phyloP scores from a whole-genome alignment of 768 basidiomycete species.

The Coprinellus aureogranulatus region DNA sequence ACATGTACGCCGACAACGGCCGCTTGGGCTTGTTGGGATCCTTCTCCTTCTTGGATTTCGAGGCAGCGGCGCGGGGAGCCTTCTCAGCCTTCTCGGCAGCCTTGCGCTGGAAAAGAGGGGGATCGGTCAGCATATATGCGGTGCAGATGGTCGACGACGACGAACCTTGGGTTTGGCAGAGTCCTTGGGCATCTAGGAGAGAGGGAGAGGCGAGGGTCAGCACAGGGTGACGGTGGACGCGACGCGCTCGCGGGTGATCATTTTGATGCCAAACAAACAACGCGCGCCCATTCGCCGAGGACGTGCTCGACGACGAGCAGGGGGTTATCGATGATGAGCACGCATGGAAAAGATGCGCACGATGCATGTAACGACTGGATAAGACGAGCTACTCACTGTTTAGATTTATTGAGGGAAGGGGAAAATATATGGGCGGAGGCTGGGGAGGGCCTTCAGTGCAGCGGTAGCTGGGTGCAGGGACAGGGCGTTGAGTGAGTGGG shows the following conservation, averaged over 20 bases:
- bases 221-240: neutral
- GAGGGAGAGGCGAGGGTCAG: neutral
- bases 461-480: neutral
- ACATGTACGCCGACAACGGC: slow-evolving; percentile 96
- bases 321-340: slow-evolving; percentile 5
- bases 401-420: neutral
- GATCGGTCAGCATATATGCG: slow-evolving; percentile 2
- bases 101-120: slow-evolving; percentile 54
- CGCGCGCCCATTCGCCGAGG: neutral
- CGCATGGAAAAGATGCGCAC: slow-evolving; percentile 6
- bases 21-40: slow-evolving; percentile 87
- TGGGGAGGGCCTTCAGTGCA: neutral
- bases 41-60: slow-evolving; percentile 60
- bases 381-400: neutral
- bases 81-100: slow-evolving; percentile 73
- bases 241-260: slow-evolving; percentile 1
- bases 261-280: slow-evolving; percentile 7
- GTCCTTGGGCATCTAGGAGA: slow-evolving; percentile 83
- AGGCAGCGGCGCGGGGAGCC: slow-evolving; percentile 21
- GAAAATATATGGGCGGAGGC: neutral
- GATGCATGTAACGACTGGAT: neutral
- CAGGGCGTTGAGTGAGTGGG: neutral
- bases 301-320: slow-evolving; percentile 2
- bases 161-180: slow-evolving; percentile 64
- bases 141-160: slow-evolving; percentile 5